Percentiles rank a stretch among this genome's conserved stretches.
Conservation (phyloP, 805 yeast species). For the Monosporozyma aerobia region DNA sequence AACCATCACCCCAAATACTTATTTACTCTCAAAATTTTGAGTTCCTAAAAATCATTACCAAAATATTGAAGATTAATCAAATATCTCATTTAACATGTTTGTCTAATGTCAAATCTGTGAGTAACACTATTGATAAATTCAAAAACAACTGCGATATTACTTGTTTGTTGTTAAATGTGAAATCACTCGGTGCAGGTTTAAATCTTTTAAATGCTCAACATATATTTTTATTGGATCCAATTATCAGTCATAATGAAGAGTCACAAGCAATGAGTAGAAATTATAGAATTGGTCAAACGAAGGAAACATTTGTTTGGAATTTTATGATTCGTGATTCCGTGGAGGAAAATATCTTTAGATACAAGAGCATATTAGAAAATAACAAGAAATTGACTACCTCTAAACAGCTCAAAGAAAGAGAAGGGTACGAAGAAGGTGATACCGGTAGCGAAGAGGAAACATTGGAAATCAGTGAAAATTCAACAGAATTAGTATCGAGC, state of each 20-base stretch:
- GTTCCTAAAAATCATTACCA: conserved; percentile 54
- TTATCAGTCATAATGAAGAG: conserved; percentile 79
- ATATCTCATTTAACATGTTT: conserved; percentile 34
- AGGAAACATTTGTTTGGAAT: conserved; percentile 84
- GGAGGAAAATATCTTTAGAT: conserved; percentile 69
- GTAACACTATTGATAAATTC: conserved; percentile 38
- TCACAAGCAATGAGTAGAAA: conserved; percentile 87
- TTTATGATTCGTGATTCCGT: conserved; percentile 76
- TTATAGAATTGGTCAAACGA: conserved; percentile 83
- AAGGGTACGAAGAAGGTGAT: conserved; percentile 1
- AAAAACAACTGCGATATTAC: conserved; percentile 55
- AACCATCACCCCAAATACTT: conserved; percentile 56
- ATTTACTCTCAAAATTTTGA: conserved; percentile 86
- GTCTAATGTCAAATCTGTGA: conserved; percentile 38
- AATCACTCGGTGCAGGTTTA: conserved; percentile 82
- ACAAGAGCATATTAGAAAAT: conserved; percentile 23
- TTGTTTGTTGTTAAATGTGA: conserved; percentile 77
- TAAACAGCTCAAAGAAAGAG: neutral
- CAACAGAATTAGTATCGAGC: conserved; percentile 22
- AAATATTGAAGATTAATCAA: conserved; percentile 52
- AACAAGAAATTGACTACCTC: conserved; percentile 5
- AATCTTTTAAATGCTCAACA: conserved; percentile 89
- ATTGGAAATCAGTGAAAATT: conserved; percentile 20
- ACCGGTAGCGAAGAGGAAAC: conserved; percentile 15
- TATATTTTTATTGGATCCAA: conserved; percentile 85